Evolutionary conservation across 179 eudicot species (phyloP).

Genomic region (Beta macrorhiza): DNA sequence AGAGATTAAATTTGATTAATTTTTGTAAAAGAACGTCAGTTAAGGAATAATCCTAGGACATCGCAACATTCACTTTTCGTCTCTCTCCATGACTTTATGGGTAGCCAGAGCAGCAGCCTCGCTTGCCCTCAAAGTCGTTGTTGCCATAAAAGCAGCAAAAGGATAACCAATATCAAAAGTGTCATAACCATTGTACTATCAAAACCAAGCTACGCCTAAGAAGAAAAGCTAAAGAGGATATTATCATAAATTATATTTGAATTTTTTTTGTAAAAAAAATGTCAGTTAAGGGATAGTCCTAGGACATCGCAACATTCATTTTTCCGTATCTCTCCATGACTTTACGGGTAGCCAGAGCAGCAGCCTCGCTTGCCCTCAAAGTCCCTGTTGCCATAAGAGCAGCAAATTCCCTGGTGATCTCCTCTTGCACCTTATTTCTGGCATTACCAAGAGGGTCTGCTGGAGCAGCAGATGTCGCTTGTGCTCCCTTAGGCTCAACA

Average conservation of each 20-base stretch:
- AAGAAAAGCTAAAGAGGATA: not conserved
- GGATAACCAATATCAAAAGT: not conserved
- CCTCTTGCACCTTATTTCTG: slow-evolving; percentile 81
- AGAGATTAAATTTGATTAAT: not conserved
- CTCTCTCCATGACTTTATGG: slow-evolving; percentile 74
- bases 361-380: slow-evolving; percentile 89
- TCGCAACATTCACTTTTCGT: slow-evolving; percentile 49
- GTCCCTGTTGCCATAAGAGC: slow-evolving; percentile 87
- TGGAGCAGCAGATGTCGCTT: slow-evolving; percentile 24
- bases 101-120: slow-evolving; percentile 94
- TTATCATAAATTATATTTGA: not conserved
- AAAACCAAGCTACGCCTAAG: not conserved
- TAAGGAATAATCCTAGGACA: slow-evolving; percentile 17
- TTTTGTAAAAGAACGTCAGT: not conserved
- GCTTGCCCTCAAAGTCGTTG: slow-evolving; percentile 82
- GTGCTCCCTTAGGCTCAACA: slow-evolving; percentile 20
- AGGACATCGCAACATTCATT: slow-evolving; percentile 39
- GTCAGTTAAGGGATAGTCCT: not conserved
- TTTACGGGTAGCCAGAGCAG: slow-evolving; percentile 83
- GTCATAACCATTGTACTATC: not conserved
- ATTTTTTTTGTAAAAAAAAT: not conserved
- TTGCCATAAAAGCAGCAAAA: slow-evolving; percentile 72
- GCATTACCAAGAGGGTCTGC: slow-evolving; percentile 79
- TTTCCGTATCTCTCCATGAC: slow-evolving; percentile 84
- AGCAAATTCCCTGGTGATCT: slow-evolving; percentile 72